Conservation (phyloP, 331 rosid genomes). For the Cydonia oblonga region DNA sequence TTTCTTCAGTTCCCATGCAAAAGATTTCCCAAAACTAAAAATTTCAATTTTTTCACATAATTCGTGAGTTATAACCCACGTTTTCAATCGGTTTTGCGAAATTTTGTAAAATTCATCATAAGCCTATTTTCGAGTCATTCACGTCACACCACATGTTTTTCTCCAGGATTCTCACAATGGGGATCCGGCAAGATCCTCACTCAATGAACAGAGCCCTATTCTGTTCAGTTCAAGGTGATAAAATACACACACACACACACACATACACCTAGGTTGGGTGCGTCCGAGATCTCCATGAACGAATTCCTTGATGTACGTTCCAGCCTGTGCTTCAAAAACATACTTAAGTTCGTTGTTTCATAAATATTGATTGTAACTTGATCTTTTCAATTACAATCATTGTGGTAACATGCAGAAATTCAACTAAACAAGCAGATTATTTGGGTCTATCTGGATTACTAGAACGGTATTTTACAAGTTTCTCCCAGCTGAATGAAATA, state of each 20-base stretch:
- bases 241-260: too few species aligned
- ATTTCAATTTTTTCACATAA: too few species aligned
- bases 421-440: neutral
- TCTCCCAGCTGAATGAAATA: too few species aligned
- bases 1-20: too few species aligned
- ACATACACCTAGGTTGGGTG: slow-evolving; percentile 76
- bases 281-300: slow-evolving; percentile 95
- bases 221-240: neutral
- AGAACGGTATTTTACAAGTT: neutral
- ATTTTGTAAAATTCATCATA: too few species aligned
- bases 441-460: neutral
- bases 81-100: too few species aligned
- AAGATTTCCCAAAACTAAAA: too few species aligned
- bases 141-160: too few species aligned
- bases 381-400: neutral
- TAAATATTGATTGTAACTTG: neutral
- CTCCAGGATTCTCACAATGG: too few species aligned
- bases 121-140: too few species aligned
- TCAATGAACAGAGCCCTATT: neutral
- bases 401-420: neutral
- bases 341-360: neutral
- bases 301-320: slow-evolving; percentile 93
- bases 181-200: too few species aligned
- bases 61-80: too few species aligned
- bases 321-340: slow-evolving; percentile 51